These are phyloP conservation scores for Puccinia coronata DNA, from an alignment of 1,284 basidiomycete genomes.

Conservation along the genomic window DNA sequence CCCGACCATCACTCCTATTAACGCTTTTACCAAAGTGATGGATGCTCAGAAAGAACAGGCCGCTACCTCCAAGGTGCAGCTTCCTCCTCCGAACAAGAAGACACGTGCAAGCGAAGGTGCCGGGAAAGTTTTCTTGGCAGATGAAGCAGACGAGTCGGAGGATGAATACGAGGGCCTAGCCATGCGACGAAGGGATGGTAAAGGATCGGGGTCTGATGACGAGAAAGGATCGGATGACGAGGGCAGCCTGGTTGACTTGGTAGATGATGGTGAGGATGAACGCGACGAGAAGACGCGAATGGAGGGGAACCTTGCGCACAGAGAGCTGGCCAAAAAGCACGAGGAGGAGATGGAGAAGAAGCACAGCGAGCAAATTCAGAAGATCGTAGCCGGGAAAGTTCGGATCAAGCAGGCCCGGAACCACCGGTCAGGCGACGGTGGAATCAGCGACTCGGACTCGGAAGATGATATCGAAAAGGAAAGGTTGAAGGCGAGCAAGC, in stretches of 20 bases:
- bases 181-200: background rate
- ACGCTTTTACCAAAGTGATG: slow-evolving; percentile 34
- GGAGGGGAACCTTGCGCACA: slow-evolving; percentile 16
- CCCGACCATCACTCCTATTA: background rate
- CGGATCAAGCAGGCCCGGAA: slow-evolving; percentile 27
- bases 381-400: slow-evolving; percentile 31
- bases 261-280: slow-evolving; percentile 40
- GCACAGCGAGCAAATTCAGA: background rate
- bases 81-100: slow-evolving; percentile 12
- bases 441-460: slow-evolving; percentile 42
- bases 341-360: slow-evolving; percentile 4
- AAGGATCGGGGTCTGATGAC: background rate
- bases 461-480: slow-evolving; percentile 42
- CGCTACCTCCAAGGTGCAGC: slow-evolving; percentile 2
- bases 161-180: slow-evolving; percentile 27
- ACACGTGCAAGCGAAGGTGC: background rate
- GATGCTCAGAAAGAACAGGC: slow-evolving; percentile 22
- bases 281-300: slow-evolving; percentile 29
- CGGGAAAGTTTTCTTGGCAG: slow-evolving; percentile 21
- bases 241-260: slow-evolving; percentile 27
- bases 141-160: slow-evolving; percentile 48
- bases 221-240: slow-evolving; percentile 20
- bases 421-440: slow-evolving; percentile 22
- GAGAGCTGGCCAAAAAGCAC: slow-evolving; percentile 22
- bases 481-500: slow-evolving; percentile 21